These are phyloP conservation scores for Rhodocollybia butyracea DNA, from an alignment of 768 basidiomycete species.

Conservation along the genomic window DNA sequence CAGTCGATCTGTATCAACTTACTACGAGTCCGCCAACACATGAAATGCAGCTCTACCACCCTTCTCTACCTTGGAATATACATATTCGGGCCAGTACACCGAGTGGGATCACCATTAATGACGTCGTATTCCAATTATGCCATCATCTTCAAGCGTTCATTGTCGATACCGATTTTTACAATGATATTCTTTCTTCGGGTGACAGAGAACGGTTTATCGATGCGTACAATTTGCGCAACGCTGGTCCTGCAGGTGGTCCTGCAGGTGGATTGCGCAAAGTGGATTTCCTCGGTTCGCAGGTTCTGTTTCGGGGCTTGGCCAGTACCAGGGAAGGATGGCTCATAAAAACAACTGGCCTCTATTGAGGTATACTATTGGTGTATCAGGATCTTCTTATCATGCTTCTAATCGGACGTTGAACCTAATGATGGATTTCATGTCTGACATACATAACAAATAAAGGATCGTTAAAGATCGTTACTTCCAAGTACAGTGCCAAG, in stretches of 20 bases:
- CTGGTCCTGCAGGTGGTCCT: not conserved
- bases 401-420: not conserved
- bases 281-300: not conserved
- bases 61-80: slow-evolving; percentile 48
- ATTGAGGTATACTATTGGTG: not conserved
- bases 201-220: slow-evolving; percentile 3
- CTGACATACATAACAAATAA: not conserved
- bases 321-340: slow-evolving; percentile 13
- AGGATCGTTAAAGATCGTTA: too few relatives aligned
- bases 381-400: not conserved
- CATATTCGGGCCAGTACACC: slow-evolving; percentile 34
- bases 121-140: slow-evolving; percentile 38
- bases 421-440: not conserved
- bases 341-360: slow-evolving; percentile 1
- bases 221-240: slow-evolving; percentile 5
- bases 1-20: slow-evolving; percentile 35
- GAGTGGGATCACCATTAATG: slow-evolving; percentile 39
- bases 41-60: slow-evolving; percentile 43
- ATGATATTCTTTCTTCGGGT: slow-evolving; percentile 16
- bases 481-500: too few relatives aligned
- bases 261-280: not conserved
- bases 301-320: slow-evolving; percentile 42
- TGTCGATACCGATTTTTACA: slow-evolving; percentile 39
- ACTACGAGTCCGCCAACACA: slow-evolving; percentile 38
- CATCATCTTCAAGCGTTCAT: slow-evolving; percentile 32